Evolutionary conservation across 345 rosid species (phyloP).

Genomic region (Lepidium didymum): DNA sequence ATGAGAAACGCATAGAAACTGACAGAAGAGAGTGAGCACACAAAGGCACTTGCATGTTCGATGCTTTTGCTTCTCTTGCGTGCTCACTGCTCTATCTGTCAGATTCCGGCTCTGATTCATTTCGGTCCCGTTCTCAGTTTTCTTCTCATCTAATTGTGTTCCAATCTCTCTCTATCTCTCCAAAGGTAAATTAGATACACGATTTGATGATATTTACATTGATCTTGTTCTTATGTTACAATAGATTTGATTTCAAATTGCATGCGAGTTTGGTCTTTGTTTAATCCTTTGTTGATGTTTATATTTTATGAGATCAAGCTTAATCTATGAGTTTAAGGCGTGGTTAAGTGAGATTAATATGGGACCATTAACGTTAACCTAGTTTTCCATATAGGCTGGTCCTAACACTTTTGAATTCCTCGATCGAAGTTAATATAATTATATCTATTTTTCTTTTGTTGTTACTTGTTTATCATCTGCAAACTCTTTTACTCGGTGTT

Average conservation of each 20-base stretch:
- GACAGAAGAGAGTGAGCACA: conserved; percentile 99
- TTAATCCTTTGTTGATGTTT: neutral
- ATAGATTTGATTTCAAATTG: conserved; percentile 3
- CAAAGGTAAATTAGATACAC: neutral
- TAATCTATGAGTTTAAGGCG: conserved; percentile 34
- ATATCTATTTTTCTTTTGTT: neutral
- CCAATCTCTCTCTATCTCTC: neutral
- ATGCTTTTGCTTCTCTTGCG: conserved; percentile 69
- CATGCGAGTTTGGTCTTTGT: conserved; percentile 13
- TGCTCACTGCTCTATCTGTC: conserved; percentile 98
- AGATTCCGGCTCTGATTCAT: conserved; percentile 53
- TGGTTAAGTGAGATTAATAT: conserved; percentile 39
- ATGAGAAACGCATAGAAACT: conserved; percentile 43
- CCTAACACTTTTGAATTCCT: conserved; percentile 31
- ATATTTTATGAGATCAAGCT: conserved; percentile 29
- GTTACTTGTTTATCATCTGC: neutral
- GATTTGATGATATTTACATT: neutral
- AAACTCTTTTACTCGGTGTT: neutral
- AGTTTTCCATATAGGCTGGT: conserved; percentile 36
- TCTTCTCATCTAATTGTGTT: neutral
- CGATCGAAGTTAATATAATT: conserved; percentile 9
- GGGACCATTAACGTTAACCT: conserved; percentile 50
- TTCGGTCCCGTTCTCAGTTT: conserved; percentile 27
- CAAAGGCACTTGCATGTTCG: conserved; percentile 61
- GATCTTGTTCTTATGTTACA: neutral